phyloP scores from a whole-genome alignment of 768 basidiomycete species.

The Terana coerulea region DNA sequence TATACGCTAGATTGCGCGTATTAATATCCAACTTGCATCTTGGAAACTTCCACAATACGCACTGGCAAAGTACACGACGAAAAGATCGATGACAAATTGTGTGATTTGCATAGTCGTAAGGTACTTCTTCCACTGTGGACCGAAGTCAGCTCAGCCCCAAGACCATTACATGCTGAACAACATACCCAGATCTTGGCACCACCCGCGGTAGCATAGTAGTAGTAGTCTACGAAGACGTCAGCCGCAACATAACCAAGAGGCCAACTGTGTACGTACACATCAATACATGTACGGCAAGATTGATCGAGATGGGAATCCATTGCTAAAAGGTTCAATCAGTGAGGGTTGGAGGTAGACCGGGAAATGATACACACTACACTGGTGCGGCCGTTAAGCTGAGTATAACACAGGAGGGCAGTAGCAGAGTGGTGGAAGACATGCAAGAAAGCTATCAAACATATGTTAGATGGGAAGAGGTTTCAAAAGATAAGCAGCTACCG shows the following conservation, averaged over 20 bases:
- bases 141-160: not conserved
- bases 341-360: not conserved
- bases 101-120: slow-evolving; percentile 94
- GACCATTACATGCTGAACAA: slow-evolving; percentile 1
- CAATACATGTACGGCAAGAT: slow-evolving; percentile 90
- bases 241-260: not conserved
- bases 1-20: slow-evolving; percentile 50
- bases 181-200: slow-evolving; percentile 94
- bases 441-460: slow-evolving; percentile 66
- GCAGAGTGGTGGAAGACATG: slow-evolving; percentile 99
- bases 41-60: slow-evolving; percentile 34
- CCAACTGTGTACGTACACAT: slow-evolving; percentile 76
- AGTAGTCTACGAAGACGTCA: slow-evolving; percentile 68
- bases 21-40: not conserved
- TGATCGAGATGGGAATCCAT: slow-evolving; percentile 92
- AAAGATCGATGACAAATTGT: slow-evolving; percentile 92
- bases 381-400: slow-evolving; percentile 91
- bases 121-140: slow-evolving; percentile 93
- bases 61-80: slow-evolving; percentile 94
- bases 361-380: slow-evolving; percentile 82
- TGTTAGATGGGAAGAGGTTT: slow-evolving; percentile 8
- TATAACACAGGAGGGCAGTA: slow-evolving; percentile 91
- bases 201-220: slow-evolving; percentile 98
- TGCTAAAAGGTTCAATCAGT: slow-evolving; percentile 49
- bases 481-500: slow-evolving; percentile 40